phyloP scores from a whole-genome alignment of 1,139 yeast genomes.

The Saccharomyces hybrid region DNA sequence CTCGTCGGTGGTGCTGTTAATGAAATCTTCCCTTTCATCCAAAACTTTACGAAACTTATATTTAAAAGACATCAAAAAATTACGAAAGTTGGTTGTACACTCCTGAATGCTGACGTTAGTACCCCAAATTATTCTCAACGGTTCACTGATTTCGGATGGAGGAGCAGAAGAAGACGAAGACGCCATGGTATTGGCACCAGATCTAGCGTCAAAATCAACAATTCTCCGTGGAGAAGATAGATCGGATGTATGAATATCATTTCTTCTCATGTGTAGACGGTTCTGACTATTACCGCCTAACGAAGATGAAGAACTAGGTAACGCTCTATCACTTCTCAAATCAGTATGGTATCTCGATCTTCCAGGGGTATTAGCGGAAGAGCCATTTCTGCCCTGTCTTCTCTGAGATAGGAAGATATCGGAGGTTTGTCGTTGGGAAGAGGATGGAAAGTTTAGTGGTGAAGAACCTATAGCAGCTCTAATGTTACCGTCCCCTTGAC shows the following conservation, averaged over 20 bases:
- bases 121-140: conserved; percentile 94
- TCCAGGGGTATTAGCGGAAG: conserved; percentile 15
- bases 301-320: conserved; percentile 23
- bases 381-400: conserved; percentile 14
- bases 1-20: conserved; percentile 55
- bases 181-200: conserved; percentile 16
- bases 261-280: conserved; percentile 38
- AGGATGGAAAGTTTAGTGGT: conserved; percentile 43
- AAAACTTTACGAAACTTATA: conserved; percentile 59
- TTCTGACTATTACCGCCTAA: conserved; percentile 29
- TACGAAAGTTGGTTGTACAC: conserved; percentile 69
- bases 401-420: conserved; percentile 16
- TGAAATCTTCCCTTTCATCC: conserved; percentile 41
- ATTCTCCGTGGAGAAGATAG: conserved; percentile 45
- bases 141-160: conserved; percentile 46
- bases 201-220: conserved; percentile 27
- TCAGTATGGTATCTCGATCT: conserved; percentile 28
- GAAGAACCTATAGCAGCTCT: conserved; percentile 33
- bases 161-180: conserved; percentile 25
- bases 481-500: conserved; percentile 12
- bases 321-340: conserved; percentile 30
- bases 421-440: conserved; percentile 30
- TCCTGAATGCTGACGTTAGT: conserved; percentile 92
- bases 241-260: conserved; percentile 53
- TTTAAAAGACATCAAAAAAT: conserved; percentile 77